Base-by-base conservation (phyloP, 495 filamentous ascomycete species). In the Talaromyces thailandensis region DNA sequence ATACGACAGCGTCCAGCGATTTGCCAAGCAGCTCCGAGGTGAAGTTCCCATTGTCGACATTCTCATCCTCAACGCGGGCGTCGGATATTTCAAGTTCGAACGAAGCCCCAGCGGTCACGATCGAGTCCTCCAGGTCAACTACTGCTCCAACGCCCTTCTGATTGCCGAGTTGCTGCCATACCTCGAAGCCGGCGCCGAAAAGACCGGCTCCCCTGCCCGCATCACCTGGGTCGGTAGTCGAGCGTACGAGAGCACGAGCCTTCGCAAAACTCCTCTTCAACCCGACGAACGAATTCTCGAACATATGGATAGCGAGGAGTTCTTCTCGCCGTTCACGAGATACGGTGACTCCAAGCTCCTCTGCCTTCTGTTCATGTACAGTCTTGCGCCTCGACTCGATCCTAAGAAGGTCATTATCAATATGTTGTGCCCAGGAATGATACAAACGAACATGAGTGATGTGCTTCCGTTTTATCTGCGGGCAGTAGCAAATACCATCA, bases 41-140 rank as follows among this genome's bases (percentile, higher is more conserved):
- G 64, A 69, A 21, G 26, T 69, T 52, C 61, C 63, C 3, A 52
- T 62, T 1, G 63, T 74, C 24, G 56, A 76, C 60, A 64, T 70
- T 29, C 63, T 75, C 24, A 56, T 76, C 29, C 68, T 74, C 25
- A 77, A 77, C 56, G 75, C 73, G 0, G 75, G 73, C 1, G 66
- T 69, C 21, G 58, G 64, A 12, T 29, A 60, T 26, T 18, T 70
- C 31, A 66, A 66, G 29, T 66, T 62, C 16, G 58, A 67, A 31
- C 52, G 63, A n/a, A 70, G 63, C 48, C 56, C 66, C 14, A 64
- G 32, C 25, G 75, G 74, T 29, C 72, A 76, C 56, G 71, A 76
- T 45, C 58, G 63, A 4, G 62, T 60, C 14, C 48, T 68, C 16
- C 74, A 76, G 58, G 68, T 76, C 58, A 77, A 76, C 50, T 69